phyloP scores from a whole-genome alignment of 2,329 filamentous ascomycete genomes.

The Sporothrix luriei region DNA sequence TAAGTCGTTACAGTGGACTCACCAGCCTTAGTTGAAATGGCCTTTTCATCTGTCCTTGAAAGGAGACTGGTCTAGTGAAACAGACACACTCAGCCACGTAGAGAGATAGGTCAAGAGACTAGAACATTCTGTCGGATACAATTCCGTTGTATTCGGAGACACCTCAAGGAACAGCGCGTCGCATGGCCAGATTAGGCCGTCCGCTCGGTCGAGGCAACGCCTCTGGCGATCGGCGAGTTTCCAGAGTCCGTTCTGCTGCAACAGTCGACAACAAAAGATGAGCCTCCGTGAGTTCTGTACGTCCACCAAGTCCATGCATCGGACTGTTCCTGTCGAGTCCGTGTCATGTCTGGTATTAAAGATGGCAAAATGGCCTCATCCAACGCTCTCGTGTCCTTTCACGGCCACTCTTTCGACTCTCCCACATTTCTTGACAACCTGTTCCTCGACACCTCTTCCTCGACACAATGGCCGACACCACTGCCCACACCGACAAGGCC shows the following conservation, averaged over 20 bases:
- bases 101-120: background rate
- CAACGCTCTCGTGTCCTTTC: background rate
- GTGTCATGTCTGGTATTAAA: background rate
- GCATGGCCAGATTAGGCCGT: background rate
- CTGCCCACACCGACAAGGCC: background rate
- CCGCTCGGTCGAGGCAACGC: background rate
- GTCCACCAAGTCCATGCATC: background rate
- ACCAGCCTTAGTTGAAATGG: background rate
- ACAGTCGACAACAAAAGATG: no score
- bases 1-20: background rate
- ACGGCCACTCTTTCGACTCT: background rate
- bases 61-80: conserved; percentile 1
- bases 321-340: background rate
- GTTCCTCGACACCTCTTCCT: background rate
- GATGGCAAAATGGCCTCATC: background rate
- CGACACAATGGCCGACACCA: background rate
- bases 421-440: background rate
- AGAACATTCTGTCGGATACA: background rate
- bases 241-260: no score
- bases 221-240: background rate
- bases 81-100: no score
- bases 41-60: background rate
- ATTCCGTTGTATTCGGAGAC: background rate
- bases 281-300: background rate
- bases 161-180: no score